Base-by-base conservation (phyloP, 2,329 filamentous ascomycete genomes). In the Dendrostoma leiphaemia region DNA sequence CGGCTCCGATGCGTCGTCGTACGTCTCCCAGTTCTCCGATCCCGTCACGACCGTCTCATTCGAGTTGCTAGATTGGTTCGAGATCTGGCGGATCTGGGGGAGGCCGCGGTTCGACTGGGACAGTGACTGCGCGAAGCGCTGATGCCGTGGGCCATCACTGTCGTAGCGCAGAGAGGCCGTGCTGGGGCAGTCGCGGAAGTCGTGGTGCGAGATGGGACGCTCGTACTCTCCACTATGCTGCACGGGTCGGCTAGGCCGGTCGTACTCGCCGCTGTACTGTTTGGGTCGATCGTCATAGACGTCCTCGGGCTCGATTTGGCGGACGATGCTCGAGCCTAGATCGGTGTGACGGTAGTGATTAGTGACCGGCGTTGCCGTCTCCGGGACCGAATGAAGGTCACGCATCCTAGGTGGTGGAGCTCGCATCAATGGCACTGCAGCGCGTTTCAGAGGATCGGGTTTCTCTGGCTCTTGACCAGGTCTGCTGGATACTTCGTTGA, bases 1-100 rank as follows among this genome's bases (percentile, higher is more conserved):
- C 0, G 86, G 83, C 64, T 91, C 87, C 58, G 88, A 91, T 61
- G 81, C 84, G 68, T 96, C 90, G 63, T 94, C 92, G 64, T 94
- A 97, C 9, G 92, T 96, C 71, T 97, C 93, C 93, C 93, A 97
- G 69, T 97, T 97, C 72, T 97, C 93, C 3, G 90, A 96, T 1
- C 90, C 90, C 5, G 89, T 91, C 24, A 89, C 79, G 21, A 79
- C 80, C 1, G 88, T 90, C n/a, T 40, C 53, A 13, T 51, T 58
- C n/a, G 56, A 58, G 40, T 52, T 54, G 32, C 44, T 55, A 51
- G 90, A 92, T 1, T 87, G 86, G 60, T 85, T 85, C 6, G 87
- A 90, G 15, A 88, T 85, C 63, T 93, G 89, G 45, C 90, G 56
- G 48, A 58, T 78, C 44, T 1, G 76, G 77, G 2, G 76, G 71